A percentile compares a stretch with the other conserved stretches of the same genome.
phyloP scores from a whole-genome alignment of 495 filamentous ascomycete species.

The Podospora sp. region DNA sequence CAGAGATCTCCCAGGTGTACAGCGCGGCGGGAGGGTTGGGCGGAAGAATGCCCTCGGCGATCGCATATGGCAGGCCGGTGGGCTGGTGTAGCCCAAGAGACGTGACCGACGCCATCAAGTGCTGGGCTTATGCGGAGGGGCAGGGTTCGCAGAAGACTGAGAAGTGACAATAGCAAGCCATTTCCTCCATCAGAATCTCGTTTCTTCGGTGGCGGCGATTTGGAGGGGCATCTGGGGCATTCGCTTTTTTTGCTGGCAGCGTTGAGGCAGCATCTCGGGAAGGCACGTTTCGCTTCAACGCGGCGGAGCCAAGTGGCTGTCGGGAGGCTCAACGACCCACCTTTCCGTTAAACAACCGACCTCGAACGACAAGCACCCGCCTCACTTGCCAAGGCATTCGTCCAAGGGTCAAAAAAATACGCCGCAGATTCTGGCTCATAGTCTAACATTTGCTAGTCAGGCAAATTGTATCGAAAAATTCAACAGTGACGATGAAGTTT shows the following conservation, averaged over 20 bases:
- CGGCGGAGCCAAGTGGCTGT: background rate
- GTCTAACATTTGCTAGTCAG: too few relatives aligned
- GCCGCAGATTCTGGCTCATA: too few relatives aligned
- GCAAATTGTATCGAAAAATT: too few relatives aligned
- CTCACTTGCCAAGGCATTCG: background rate
- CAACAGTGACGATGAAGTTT: too few relatives aligned
- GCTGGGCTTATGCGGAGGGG: background rate
- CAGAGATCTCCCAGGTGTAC: conserved; percentile 70
- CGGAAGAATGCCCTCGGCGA: conserved; percentile 77
- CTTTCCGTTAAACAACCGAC: background rate
- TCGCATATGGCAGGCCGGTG: conserved; percentile 76
- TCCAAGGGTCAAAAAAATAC: too few relatives aligned
- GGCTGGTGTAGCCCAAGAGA: conserved; percentile 90
- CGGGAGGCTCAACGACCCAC: background rate
- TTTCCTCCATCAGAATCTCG: background rate
- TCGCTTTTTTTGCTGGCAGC: background rate
- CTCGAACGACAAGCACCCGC: background rate
- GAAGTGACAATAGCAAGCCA: conserved; percentile 14
- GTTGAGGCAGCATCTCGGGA: background rate
- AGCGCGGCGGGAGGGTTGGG: conserved; percentile 63
- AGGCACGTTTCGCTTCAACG: background rate
- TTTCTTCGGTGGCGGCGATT: background rate
- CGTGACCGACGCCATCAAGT: conserved; percentile 77
- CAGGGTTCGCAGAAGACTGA: background rate
- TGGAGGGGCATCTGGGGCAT: background rate